Base-by-base conservation (phyloP, 441 rosid genomes). In the Euphorbia schlechtendalii region DNA sequence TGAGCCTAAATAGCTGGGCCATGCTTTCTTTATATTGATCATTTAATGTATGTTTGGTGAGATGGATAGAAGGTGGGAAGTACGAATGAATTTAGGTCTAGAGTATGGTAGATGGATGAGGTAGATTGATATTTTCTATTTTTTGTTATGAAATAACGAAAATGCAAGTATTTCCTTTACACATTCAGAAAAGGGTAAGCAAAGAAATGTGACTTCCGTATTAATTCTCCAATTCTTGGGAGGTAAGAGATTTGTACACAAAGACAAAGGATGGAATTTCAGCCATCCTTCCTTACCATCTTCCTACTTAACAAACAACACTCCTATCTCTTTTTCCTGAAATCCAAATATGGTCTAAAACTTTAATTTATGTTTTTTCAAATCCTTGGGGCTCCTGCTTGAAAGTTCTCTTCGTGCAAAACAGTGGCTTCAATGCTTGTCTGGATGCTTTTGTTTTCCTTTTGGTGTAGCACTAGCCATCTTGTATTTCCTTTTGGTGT, bases 381-480 rank as follows among this genome's bases (percentile, higher is more conserved):
- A 24, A 43, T 14, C 20, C 38, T 11, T 38, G 51, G 62, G 6
- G 28, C 21, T 48, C 18, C 64, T 41, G 4, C 22, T 22, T 15
- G 14, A 17, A 13, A 48, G 1, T 28, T 7, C 2, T 63, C 43
- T 6, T 62, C 6, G 9, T 46, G 56, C 27, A 48, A 30, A 48
- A 17, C 49, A 36, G 27, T 61, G 65, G 65, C 65, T 45, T 15
- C 40, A 27, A 8, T 61, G 65, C 25, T 61, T 17, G 28, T 11
- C 43, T 63, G 56, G 24, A 10, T 30, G n/a, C 38, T 65, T 41
- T 55, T 40, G 18, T 24, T 54, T 43, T 4, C 17, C 18, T 55
- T 25, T 55, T 17, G 8, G 40, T 54, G 53, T 65, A 24, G 53
- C 2, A 20, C 14, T 25, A 55, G 38, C 45, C 9, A 36, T 28